Base-by-base conservation (phyloP, 1,284 basidiomycete species). In the Filobasidium uniguttulatum region DNA sequence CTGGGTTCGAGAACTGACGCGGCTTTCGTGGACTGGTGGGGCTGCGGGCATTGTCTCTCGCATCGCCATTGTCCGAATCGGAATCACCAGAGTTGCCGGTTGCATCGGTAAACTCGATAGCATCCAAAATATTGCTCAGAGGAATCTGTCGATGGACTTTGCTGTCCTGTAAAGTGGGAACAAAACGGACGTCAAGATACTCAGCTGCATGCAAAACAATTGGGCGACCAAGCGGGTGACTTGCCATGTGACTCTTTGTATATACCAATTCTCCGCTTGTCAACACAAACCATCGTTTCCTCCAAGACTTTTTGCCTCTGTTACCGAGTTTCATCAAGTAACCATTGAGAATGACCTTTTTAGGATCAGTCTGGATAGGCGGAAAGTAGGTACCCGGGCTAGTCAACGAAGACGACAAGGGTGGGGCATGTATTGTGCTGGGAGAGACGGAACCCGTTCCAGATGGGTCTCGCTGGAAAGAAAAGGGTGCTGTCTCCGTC, bases 271-370 rank as follows among this genome's bases (percentile, higher is more conserved):
- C 84, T 61, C 86, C 83, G 29, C 78, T 77, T 28, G 82, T 86
- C 23, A 93, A 73, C 49, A 84, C 79, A 61, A 91, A 91, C 85
- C 85, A 91, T 37, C 88, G 74, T 71, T 99, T 98, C 52, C 89
- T 76, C 94, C 94, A 99, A 54, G 81, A 85, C 60, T 87, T 83
- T 59, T 91, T 79, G 9, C 40, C 40, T 58, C 93, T 87, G 45
- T 81, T 81, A 37, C 89, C 89, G 66, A 90, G 90, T 66, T 98
- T 98, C 85, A 94, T 93, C 54, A 98, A 73, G 66, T 98, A 99
- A 2, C 90, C 90, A 26, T 82, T 79, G 4, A 90, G 64, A 26
- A 94, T 80, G 41, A 81, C 72, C 69, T 87, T 89, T 20, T 77
- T 72, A 5, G 77, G 73, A 59, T 83, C 82, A 3, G 28, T 76